phyloP scores from a whole-genome alignment of 2,329 filamentous ascomycete species.

The Sporothrix schenckii region DNA sequence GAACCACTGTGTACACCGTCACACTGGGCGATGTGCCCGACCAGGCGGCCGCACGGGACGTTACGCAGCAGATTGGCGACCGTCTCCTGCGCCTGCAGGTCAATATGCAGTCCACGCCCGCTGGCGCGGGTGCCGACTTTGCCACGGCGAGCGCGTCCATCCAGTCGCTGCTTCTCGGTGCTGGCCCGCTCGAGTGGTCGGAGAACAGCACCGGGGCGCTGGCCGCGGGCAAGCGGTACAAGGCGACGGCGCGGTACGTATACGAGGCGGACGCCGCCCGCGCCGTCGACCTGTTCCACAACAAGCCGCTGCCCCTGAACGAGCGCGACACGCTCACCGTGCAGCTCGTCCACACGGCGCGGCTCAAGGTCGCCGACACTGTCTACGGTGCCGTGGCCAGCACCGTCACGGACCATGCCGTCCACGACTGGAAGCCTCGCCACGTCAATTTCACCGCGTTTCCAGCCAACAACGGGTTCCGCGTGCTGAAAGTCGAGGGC shows the following conservation, averaged over 20 bases:
- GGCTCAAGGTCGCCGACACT: conserved; percentile 45
- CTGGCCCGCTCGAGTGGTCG: conserved; percentile 40
- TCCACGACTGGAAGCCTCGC: too few species aligned
- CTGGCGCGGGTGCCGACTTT: too few species aligned
- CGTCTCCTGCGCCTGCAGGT: too few species aligned
- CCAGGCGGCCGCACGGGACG: neutral
- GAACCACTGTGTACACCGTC: conserved; percentile 34
- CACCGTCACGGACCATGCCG: neutral
- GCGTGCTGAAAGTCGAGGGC: conserved; percentile 47
- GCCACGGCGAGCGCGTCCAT: too few species aligned
- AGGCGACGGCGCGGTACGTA: too few species aligned
- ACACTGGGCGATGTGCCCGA: conserved; percentile 38
- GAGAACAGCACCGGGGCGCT: conserved; percentile 35
- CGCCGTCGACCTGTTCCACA: too few species aligned
- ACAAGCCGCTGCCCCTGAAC: conserved; percentile 38
- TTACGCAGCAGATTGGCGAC: too few species aligned
- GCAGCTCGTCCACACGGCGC: conserved; percentile 44
- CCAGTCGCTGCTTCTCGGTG: too few species aligned
- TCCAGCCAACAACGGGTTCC: conserved; percentile 38
- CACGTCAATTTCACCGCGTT: neutral
- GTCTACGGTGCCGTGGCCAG: conserved; percentile 42
- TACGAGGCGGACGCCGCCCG: too few species aligned
- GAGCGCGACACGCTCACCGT: conserved; percentile 44
- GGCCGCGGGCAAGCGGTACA: too few species aligned
- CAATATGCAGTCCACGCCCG: too few species aligned